A percentile compares a stretch with the other conserved stretches of the same genome.
These are phyloP conservation scores for Colletotrichum lindemuthianum DNA, from an alignment of 2,329 filamentous ascomycete genomes.

Conservation along the genomic window DNA sequence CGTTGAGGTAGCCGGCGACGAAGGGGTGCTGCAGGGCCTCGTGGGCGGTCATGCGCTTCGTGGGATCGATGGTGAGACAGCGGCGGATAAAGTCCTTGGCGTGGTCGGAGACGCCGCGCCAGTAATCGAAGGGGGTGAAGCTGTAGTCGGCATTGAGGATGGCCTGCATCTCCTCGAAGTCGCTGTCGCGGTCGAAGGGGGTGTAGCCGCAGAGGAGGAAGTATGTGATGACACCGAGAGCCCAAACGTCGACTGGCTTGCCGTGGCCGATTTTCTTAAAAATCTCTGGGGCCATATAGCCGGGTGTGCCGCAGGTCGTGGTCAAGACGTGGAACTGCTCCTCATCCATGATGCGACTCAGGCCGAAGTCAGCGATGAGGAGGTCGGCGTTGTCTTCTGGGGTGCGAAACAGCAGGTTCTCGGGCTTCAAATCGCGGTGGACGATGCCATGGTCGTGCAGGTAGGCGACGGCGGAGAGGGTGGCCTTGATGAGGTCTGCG, in stretches of 20 bases:
- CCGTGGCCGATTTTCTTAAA: constrained; percentile 99
- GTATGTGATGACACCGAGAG: constrained; percentile 97
- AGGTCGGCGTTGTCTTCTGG: constrained; percentile 98
- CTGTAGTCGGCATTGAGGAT: constrained; percentile 96
- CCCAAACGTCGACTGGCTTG: constrained; percentile 98
- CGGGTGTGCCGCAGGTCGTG: constrained; percentile 96
- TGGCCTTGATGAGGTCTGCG: constrained; percentile 92
- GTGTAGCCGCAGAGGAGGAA: constrained; percentile 98
- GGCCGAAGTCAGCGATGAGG: constrained; percentile 94
- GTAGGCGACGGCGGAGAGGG: constrained; percentile 96
- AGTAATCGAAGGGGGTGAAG: constrained; percentile 95
- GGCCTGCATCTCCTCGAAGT: constrained; percentile 99
- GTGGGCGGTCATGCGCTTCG: constrained; percentile 89
- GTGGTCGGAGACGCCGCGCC: constrained; percentile 87
- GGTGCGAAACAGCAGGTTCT: constrained; percentile 95
- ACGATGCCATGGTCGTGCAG: constrained; percentile 99
- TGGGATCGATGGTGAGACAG: constrained; percentile 91
- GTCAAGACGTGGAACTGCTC: constrained; percentile 98
- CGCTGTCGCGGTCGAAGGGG: constrained; percentile 95
- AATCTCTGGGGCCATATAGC: constrained; percentile 99
- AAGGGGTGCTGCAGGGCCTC: constrained; percentile 76
- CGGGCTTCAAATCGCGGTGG: constrained; percentile 96
- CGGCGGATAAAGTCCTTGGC: constrained; percentile 92
- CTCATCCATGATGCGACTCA: constrained; percentile 98
- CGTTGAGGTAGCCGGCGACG: constrained; percentile 63